Percentiles rank a stretch among this genome's conserved stretches.
Conservation (phyloP, 352 stramenopile genomes). For the Globisporangium megalacanthum region DNA sequence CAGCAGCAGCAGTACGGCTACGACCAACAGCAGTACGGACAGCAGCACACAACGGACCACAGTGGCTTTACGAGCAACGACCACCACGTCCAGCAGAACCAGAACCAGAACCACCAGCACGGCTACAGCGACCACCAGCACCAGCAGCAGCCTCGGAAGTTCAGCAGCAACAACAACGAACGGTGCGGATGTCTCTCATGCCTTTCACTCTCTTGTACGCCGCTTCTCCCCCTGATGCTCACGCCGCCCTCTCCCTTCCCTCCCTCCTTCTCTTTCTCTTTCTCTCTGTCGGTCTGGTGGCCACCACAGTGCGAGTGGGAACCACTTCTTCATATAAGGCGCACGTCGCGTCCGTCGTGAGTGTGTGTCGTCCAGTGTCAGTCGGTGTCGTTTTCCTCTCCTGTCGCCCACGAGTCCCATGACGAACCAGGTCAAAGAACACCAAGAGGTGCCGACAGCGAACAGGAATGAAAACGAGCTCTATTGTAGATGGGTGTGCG, state of each 20-base stretch:
- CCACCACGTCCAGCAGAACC: background rate
- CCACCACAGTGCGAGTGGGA: background rate
- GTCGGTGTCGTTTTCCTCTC: background rate
- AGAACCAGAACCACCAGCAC: constrained; percentile 4
- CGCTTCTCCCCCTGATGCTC: background rate
- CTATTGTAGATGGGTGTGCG: constrained; percentile 2
- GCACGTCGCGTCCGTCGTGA: background rate
- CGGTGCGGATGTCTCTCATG: constrained; percentile 1
- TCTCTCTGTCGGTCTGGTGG: background rate
- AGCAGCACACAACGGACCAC: constrained; percentile 12
- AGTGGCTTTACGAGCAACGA: background rate
- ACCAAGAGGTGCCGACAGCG: background rate
- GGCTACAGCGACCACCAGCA: constrained; percentile 2
- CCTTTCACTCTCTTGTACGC: background rate
- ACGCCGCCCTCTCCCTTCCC: background rate
- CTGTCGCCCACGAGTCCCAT: too few relatives aligned
- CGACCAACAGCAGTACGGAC: background rate
- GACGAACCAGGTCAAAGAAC: background rate
- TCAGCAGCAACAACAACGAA: constrained; percentile 6
- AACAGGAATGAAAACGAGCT: constrained; percentile 4
- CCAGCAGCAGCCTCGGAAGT: constrained; percentile 6
- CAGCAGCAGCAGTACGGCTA: constrained; percentile 10
- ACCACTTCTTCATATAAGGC: constrained; percentile 6
- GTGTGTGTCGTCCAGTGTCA: background rate
- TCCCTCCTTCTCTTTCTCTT: background rate